Conservation (phyloP, 805 yeast genomes). For the Komagataella populi region DNA sequence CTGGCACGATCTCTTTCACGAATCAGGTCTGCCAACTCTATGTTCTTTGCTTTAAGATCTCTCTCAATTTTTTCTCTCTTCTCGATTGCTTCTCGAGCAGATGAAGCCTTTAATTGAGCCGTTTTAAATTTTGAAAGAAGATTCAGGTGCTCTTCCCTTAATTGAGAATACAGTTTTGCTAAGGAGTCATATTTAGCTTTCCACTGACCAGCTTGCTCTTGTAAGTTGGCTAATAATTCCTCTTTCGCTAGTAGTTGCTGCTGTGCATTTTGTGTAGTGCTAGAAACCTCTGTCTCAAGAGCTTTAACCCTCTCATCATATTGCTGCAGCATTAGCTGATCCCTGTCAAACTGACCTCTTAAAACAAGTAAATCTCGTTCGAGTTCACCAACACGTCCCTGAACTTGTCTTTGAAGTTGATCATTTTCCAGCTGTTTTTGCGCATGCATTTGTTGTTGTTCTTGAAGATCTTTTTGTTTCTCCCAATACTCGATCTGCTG, state of each 20-base stretch:
- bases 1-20: slow-evolving; percentile 84
- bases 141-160: slow-evolving; percentile 83
- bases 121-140: slow-evolving; percentile 67
- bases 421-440: slow-evolving; percentile 57
- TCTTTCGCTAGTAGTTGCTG: slow-evolving; percentile 68
- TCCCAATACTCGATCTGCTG: slow-evolving; percentile 66
- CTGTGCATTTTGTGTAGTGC: slow-evolving; percentile 48
- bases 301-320: slow-evolving; percentile 78
- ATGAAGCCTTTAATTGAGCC: slow-evolving; percentile 72
- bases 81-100: slow-evolving; percentile 82
- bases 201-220: slow-evolving; percentile 71
- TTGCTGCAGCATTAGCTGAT: slow-evolving; percentile 71
- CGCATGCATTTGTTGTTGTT: slow-evolving; percentile 52
- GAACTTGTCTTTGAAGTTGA: slow-evolving; percentile 61
- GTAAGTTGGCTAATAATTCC: slow-evolving; percentile 51
- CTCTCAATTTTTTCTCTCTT: slow-evolving; percentile 72
- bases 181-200: slow-evolving; percentile 76
- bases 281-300: slow-evolving; percentile 58
- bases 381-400: slow-evolving; percentile 65
- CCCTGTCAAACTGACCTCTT: slow-evolving; percentile 74
- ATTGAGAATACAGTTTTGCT: slow-evolving; percentile 80
- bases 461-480: slow-evolving; percentile 61
- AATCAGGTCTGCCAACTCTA: slow-evolving; percentile 79
- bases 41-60: slow-evolving; percentile 73
- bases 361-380: slow-evolving; percentile 70